Evolutionary conservation across 2,329 filamentous ascomycete genomes (phyloP).

Genomic region (Colletotrichum navitas): DNA sequence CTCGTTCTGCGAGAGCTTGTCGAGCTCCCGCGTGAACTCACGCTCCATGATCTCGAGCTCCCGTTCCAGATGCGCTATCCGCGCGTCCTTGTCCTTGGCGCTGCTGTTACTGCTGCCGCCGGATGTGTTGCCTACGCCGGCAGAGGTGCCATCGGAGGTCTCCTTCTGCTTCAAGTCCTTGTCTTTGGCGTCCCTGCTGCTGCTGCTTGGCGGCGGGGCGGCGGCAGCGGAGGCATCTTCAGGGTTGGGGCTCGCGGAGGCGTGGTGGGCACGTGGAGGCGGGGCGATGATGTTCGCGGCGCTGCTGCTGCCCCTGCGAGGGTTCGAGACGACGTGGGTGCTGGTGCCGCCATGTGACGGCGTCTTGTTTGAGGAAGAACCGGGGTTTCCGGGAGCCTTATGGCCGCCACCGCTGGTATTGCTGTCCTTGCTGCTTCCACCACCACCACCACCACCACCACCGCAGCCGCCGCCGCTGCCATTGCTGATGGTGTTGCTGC

Average conservation of each 20-base stretch:
- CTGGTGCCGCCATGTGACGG: conserved; percentile 9
- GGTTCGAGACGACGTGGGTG: conserved; percentile 49
- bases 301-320: conserved; percentile 46
- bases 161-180: conserved; percentile 45
- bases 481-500: conserved; percentile 43
- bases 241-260: conserved; percentile 48
- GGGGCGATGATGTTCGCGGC: conserved; percentile 53
- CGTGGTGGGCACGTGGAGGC: conserved; percentile 56
- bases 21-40: conserved; percentile 67
- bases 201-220: neutral
- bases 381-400: conserved; percentile 25
- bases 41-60: conserved; percentile 66
- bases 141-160: conserved; percentile 7
- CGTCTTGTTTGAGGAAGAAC: conserved; percentile 13
- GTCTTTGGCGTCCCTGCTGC: conserved; percentile 45
- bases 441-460: neutral
- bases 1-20: conserved; percentile 65
- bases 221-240: conserved; percentile 43
- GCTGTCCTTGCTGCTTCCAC: conserved; percentile 23
- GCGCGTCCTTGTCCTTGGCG: conserved; percentile 61
- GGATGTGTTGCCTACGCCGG: neutral
- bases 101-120: conserved; percentile 40
- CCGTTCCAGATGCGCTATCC: conserved; percentile 64
- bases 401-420: conserved; percentile 44
- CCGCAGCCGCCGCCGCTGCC: too few species aligned